phyloP scores from a whole-genome alignment of 2,329 filamentous ascomycete genomes.

The Microdochium bolleyi region DNA sequence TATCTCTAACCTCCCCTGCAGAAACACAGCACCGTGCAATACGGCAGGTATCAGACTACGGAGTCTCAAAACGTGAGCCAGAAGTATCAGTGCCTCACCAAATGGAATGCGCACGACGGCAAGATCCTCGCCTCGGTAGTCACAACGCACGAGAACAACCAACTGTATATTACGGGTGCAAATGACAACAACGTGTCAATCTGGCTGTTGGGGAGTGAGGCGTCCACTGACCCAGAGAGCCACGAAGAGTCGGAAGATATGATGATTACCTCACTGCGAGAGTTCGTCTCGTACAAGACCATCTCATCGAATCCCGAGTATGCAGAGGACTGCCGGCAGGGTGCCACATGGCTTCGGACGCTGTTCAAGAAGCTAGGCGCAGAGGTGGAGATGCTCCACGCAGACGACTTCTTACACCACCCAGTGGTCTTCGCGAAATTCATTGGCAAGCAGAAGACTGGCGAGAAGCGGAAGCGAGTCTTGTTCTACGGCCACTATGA shows the following conservation, averaged over 20 bases:
- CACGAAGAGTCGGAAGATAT: conserved; percentile 39
- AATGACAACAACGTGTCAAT: conserved; percentile 86
- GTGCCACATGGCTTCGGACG: conserved; percentile 81
- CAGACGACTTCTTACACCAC: conserved; percentile 64
- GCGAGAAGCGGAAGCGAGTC: conserved; percentile 69
- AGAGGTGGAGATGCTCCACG: conserved; percentile 82
- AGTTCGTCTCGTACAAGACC: conserved; percentile 88
- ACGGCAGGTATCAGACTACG: conserved; percentile 44
- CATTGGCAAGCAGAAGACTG: conserved; percentile 60
- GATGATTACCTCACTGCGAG: conserved; percentile 64
- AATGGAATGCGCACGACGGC: conserved; percentile 78
- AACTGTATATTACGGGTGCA: conserved; percentile 89
- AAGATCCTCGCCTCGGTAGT: conserved; percentile 81
- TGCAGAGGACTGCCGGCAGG: conserved; percentile 84
- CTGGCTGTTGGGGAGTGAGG: conserved; percentile 63
- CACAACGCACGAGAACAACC: conserved; percentile 59
- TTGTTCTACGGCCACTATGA: conserved; percentile 98
- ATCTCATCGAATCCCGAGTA: conserved; percentile 82
- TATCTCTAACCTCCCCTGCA: conserved; percentile 15
- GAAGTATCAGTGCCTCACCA: conserved; percentile 71
- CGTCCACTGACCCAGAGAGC: conserved; percentile 23
- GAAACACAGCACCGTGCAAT: conserved; percentile 62
- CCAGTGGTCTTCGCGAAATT: conserved; percentile 93
- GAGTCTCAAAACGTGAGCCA: conserved; percentile 54
- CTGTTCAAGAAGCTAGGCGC: conserved; percentile 91